phyloP scores from a whole-genome alignment of 1,284 basidiomycete species.

The Ganoderma lingzhi region DNA sequence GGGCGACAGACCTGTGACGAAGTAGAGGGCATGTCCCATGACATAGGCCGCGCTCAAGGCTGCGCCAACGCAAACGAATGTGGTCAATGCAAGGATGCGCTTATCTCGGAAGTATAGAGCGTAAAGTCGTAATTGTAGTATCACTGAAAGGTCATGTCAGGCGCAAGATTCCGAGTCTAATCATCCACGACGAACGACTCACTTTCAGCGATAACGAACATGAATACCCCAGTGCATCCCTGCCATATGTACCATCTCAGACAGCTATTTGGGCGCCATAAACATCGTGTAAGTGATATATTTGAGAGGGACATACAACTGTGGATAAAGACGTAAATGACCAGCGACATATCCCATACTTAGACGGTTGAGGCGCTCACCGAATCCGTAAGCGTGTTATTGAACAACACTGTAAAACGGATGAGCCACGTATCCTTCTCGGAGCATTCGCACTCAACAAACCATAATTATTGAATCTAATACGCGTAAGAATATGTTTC shows the following conservation, averaged over 20 bases:
- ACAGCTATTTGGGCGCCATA: conserved; percentile 15
- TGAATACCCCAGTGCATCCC: conserved; percentile 62
- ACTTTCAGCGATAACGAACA: conserved; percentile 63
- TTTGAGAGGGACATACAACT: conserved; percentile 44
- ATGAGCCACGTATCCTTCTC: conserved; percentile 9
- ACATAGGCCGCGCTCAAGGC: conserved; percentile 53
- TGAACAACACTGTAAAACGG: conserved; percentile 43
- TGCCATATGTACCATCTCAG: conserved; percentile 60
- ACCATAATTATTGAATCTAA: conserved; percentile 63
- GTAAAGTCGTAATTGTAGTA: conserved; percentile 69
- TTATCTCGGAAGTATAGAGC: conserved; percentile 64
- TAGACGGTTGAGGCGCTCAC: conserved; percentile 34
- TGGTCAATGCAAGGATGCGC: conserved; percentile 55
- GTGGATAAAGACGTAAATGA: not conserved
- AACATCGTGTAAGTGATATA: not conserved
- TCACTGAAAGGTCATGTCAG: conserved; percentile 46
- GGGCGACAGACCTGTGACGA: conserved; percentile 47
- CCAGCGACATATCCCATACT: not conserved
- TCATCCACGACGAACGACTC: conserved; percentile 22
- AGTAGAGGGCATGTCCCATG: conserved; percentile 49
- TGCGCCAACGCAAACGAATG: conserved; percentile 48
- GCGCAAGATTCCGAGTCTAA: not conserved
- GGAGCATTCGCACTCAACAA: conserved; percentile 20
- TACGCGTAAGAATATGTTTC: not conserved
- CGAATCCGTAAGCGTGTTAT: conserved; percentile 39